Evolutionary conservation across 164 flowering plant genomes (phyloP), one percentile per base, ranked within the genome.

Genomic region (Aristolochia californica): DNA sequence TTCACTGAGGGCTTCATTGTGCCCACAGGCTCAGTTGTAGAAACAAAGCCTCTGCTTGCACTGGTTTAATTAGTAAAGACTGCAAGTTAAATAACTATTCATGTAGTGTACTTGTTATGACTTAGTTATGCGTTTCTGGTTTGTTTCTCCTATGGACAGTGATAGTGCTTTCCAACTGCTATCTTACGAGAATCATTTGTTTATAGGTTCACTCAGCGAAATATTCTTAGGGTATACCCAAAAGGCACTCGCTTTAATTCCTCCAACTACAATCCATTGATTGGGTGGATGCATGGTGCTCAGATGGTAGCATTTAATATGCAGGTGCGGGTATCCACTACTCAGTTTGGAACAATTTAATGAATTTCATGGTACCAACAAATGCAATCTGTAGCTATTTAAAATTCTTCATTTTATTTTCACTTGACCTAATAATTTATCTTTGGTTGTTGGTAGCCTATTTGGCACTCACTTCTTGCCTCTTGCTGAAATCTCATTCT

Each of bases 261-360:
- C 45, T 62, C 66, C 45, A 62, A 62, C 44, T 62, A 55, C 54
- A 55, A 55, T 28, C 66, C 66, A 26, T 45, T 62, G 17, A 30
- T 62, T 55, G 66, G 59, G 43, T 62, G 66, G 66, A 55, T 48
- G 45, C 50, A 62, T 62, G 66, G 66, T 47, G 66, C 54, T 45
- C 66, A 62, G 43, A 55, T 62, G 53, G 66, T 62, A 27, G 66
- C 66, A 43, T 48, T 62, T 28, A 62, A 62, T 55, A 62, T 62
- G 66, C 66, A 62, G 66, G 66, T 45, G 30, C 26, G 20, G 16
- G 22, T 22, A 4, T 43, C 20, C 10, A 7, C 17, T 25, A 3
- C 18, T 40, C 27, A 53, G n/a, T 53, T 53, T 17, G 50, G 13
- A 47, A 4, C 18, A 17, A 17, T 17, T 5, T 47, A 20, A 47